phyloP scores from a whole-genome alignment of 2,329 filamentous ascomycete genomes.

The Clonostachys chloroleuca region DNA sequence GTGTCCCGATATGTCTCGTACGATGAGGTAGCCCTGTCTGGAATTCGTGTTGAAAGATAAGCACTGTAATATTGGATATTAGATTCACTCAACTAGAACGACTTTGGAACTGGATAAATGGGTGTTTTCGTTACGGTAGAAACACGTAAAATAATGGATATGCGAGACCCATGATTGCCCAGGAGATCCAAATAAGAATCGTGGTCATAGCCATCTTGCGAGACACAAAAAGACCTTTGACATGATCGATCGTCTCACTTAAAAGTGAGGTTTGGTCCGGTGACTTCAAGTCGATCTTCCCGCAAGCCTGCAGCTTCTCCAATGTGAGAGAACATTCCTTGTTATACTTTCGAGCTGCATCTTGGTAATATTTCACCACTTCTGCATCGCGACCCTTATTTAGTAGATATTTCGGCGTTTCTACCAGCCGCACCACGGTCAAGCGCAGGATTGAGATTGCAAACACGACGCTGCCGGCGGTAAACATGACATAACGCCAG shows the following conservation, averaged over 20 bases:
- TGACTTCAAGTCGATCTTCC: constrained; percentile 13
- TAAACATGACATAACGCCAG: constrained; percentile 45
- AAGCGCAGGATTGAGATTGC: constrained; percentile 48
- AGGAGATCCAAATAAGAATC: constrained; percentile 58
- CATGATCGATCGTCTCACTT: constrained; percentile 34
- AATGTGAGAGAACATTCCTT: constrained; percentile 32
- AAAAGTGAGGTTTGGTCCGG: constrained; percentile 17
- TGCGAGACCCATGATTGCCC: constrained; percentile 61
- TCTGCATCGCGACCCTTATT: constrained; percentile 45
- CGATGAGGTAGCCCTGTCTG: neutral
- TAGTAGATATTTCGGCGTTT: constrained; percentile 57
- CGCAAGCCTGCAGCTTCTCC: constrained; percentile 30
- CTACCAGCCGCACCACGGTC: constrained; percentile 47
- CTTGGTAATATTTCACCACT: constrained; percentile 36
- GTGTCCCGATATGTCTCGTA: constrained; percentile 59
- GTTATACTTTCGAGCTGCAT: constrained; percentile 30
- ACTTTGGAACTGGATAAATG: too few relatives aligned
- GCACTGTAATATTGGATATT: neutral
- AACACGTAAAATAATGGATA: constrained; percentile 70
- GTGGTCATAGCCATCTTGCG: constrained; percentile 53
- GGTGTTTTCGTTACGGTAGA: constrained; percentile 28
- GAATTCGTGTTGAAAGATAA: neutral
- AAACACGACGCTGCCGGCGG: constrained; percentile 38
- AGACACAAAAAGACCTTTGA: constrained; percentile 57
- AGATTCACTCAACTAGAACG: too few relatives aligned